Evolutionary conservation across 257 asterid species (phyloP).

Genomic region (Salvia miltiorrhiza): DNA sequence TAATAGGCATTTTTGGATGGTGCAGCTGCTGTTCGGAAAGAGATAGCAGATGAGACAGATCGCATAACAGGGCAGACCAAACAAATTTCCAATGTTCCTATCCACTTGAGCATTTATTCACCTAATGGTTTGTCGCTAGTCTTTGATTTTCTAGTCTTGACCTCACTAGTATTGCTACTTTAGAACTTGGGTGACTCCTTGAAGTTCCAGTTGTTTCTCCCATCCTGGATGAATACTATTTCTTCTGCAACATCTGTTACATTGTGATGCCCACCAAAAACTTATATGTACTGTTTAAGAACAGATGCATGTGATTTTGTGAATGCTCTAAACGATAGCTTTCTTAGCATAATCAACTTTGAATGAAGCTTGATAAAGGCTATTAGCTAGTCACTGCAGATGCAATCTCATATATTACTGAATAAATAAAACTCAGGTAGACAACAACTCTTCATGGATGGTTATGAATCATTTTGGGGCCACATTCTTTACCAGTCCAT

Average conservation of each 20-base stretch:
- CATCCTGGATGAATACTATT: background rate
- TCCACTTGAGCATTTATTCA: constrained; percentile 94
- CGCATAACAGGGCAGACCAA: constrained; percentile 88
- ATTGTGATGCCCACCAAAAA: background rate
- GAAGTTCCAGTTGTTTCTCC: background rate
- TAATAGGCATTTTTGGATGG: constrained; percentile 33
- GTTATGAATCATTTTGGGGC: no score
- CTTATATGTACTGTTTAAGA: background rate
- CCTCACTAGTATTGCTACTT: constrained; percentile 12
- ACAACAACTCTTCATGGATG: no score
- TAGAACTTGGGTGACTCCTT: constrained; percentile 7
- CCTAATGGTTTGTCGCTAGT: constrained; percentile 64
- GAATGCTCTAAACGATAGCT: background rate
- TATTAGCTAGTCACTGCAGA: no score
- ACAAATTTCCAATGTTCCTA: constrained; percentile 87
- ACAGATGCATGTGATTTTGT: constrained; percentile 1
- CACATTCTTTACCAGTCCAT: constrained; percentile 7
- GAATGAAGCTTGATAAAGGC: no score
- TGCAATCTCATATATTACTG: no score
- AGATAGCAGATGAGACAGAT: constrained; percentile 94
- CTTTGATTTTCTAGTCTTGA: constrained; percentile 14
- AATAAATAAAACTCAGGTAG: no score
- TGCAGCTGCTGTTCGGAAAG: constrained; percentile 90
- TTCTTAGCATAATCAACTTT: no score
- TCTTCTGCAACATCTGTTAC: constrained; percentile 12